A percentile compares a stretch with the other conserved stretches of the same genome.
Evolutionary conservation across 2,329 filamentous ascomycete genomes (phyloP).

Genomic region (Fusarium tjaetaba): DNA sequence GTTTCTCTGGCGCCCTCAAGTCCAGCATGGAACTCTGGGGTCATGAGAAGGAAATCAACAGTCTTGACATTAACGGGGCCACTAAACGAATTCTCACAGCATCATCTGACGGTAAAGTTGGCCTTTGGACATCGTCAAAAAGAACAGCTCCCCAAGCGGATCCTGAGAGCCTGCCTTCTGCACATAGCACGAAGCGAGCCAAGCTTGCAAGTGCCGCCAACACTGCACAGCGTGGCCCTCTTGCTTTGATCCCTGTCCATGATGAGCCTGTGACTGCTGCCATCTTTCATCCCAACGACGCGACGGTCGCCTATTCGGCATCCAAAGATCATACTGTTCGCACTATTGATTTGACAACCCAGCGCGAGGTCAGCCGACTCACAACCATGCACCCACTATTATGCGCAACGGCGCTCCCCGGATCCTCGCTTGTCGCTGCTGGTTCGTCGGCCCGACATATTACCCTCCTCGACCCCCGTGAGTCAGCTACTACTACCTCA

Average conservation of each 20-base stretch:
- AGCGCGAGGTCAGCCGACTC: constrained; percentile 79
- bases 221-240: constrained; percentile 78
- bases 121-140: constrained; percentile 89
- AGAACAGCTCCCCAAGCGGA: constrained; percentile 79
- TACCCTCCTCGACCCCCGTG: constrained; percentile 90
- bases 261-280: constrained; percentile 79
- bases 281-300: constrained; percentile 85
- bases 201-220: constrained; percentile 64
- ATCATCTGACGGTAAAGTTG: constrained; percentile 82
- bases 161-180: constrained; percentile 72
- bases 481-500: constrained; percentile 76
- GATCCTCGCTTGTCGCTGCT: constrained; percentile 71
- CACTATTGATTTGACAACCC: constrained; percentile 90
- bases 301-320: constrained; percentile 89
- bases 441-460: constrained; percentile 89
- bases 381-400: constrained; percentile 86
- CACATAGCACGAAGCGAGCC: constrained; percentile 77
- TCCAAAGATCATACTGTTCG: constrained; percentile 92
- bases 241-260: constrained; percentile 78
- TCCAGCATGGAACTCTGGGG: constrained; percentile 85
- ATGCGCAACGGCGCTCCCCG: constrained; percentile 77
- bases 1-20: constrained; percentile 70
- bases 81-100: constrained; percentile 85
- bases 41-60: constrained; percentile 79
- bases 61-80: constrained; percentile 76